phyloP scores from a whole-genome alignment of 2,329 filamentous ascomycete genomes.

The Sclerotinia borealis region DNA sequence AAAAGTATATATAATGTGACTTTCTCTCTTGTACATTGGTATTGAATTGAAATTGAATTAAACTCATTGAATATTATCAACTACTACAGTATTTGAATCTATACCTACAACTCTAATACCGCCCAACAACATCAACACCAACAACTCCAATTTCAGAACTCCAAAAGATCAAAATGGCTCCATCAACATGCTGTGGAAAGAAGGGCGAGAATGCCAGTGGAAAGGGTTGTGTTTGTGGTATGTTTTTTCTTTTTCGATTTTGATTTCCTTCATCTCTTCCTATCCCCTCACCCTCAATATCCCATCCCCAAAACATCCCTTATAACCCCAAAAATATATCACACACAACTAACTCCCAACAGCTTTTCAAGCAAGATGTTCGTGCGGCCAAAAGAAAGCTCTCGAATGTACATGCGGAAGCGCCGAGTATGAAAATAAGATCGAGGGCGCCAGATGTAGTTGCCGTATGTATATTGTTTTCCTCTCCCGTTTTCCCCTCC shows the following conservation, averaged over 20 bases:
- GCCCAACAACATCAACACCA: neutral
- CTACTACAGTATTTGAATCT: too few relatives aligned
- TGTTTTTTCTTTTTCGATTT: neutral
- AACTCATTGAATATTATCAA: too few relatives aligned
- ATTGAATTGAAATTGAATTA: too few relatives aligned
- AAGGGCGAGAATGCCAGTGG: slow-evolving; percentile 19
- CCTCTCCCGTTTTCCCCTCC: too few relatives aligned
- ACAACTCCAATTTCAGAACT: neutral
- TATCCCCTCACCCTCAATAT: neutral
- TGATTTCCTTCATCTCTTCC: neutral
- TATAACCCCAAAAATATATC: neutral
- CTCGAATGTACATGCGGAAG: slow-evolving; percentile 83
- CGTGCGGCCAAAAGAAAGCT: slow-evolving; percentile 82
- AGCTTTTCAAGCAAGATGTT: slow-evolving; percentile 66
- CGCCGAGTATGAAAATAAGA: slow-evolving; percentile 65
- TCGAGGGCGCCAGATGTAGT: slow-evolving; percentile 70
- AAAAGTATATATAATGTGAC: too few relatives aligned
- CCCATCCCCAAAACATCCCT: neutral
- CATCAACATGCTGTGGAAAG: slow-evolving; percentile 32
- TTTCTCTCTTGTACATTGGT: too few relatives aligned
- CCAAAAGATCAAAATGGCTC: slow-evolving; percentile 23
- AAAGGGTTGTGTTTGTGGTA: slow-evolving; percentile 29
- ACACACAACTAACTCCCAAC: neutral
- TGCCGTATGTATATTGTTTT: slow-evolving; percentile 62
- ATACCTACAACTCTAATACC: too few relatives aligned